Conservation (phyloP, 2,329 filamentous ascomycete species). For the Alternaria burnsii region DNA sequence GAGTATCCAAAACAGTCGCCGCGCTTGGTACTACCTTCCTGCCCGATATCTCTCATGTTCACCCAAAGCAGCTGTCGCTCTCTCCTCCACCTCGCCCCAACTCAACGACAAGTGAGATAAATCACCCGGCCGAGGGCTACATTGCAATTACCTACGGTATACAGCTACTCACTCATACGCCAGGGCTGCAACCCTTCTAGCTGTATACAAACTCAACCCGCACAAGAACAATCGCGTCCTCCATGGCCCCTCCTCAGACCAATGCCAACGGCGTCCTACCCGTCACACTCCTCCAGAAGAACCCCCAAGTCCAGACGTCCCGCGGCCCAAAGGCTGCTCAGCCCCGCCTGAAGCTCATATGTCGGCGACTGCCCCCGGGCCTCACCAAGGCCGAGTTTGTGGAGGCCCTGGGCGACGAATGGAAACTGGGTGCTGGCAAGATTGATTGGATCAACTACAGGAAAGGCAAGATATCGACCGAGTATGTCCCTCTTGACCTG, state of each 20-base stretch:
- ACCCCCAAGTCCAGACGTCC: slow-evolving; percentile 37
- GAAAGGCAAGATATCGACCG: slow-evolving; percentile 79
- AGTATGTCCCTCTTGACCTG: slow-evolving; percentile 64
- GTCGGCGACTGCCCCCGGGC: slow-evolving; percentile 85
- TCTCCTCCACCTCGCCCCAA: neutral
- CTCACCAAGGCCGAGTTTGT: slow-evolving; percentile 83
- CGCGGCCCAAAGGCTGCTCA: slow-evolving; percentile 55
- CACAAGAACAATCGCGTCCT: neutral
- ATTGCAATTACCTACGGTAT: neutral
- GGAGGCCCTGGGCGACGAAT: slow-evolving; percentile 75
- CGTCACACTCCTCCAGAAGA: slow-evolving; percentile 49
- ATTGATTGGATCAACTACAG: slow-evolving; percentile 84
- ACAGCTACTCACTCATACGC: neutral
- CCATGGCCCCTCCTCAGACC: slow-evolving; percentile 44
- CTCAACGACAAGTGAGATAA: slow-evolving; percentile 11
- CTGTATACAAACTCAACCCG: neutral
- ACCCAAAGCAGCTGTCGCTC: slow-evolving; percentile 1
- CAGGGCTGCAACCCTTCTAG: neutral
- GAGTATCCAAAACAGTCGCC: slow-evolving; percentile 7
- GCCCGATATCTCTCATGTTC: slow-evolving; percentile 4
- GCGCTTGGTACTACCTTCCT: neutral
- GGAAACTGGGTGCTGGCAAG: slow-evolving; percentile 81
- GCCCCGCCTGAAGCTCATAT: slow-evolving; percentile 81
- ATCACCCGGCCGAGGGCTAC: neutral
- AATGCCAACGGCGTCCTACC: slow-evolving; percentile 52